These are phyloP conservation scores for Aureobasidium pullulans DNA, from an alignment of 2,329 filamentous ascomycete species.

Conservation along the genomic window DNA sequence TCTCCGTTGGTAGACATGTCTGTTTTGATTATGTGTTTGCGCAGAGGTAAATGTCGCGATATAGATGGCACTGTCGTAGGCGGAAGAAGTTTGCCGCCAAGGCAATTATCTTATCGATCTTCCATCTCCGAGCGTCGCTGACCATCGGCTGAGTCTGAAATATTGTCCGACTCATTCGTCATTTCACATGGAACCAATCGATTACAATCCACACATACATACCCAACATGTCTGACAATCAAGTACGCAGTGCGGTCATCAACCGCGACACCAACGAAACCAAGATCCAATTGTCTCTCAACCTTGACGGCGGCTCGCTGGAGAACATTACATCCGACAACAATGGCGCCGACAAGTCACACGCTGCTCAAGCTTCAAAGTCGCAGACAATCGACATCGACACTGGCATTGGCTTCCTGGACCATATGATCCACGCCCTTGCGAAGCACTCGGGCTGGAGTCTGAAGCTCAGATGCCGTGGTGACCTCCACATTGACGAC, in stretches of 20 bases:
- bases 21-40: background rate
- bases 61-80: background rate
- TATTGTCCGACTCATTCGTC: background rate
- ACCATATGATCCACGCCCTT: constrained; percentile 97
- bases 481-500: constrained; percentile 94
- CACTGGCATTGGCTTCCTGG: constrained; percentile 94
- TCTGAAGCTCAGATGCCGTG: constrained; percentile 71
- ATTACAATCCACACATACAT: background rate
- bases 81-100: constrained; percentile 12
- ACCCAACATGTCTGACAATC: constrained; percentile 19
- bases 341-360: constrained; percentile 43
- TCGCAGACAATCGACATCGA: constrained; percentile 80
- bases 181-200: background rate
- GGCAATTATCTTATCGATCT: constrained; percentile 1
- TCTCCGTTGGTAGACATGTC: constrained; percentile 12
- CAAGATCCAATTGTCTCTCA: constrained; percentile 87
- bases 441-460: constrained; percentile 96
- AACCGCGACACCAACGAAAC: constrained; percentile 96
- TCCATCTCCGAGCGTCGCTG: background rate
- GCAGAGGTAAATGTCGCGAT: background rate
- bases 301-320: constrained; percentile 77
- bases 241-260: constrained; percentile 63
- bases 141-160: background rate
- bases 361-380: constrained; percentile 77
- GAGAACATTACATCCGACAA: constrained; percentile 44